These are phyloP conservation scores for Neurospora sp. DNA, from an alignment of 495 filamentous ascomycete species.

Conservation along the genomic window DNA sequence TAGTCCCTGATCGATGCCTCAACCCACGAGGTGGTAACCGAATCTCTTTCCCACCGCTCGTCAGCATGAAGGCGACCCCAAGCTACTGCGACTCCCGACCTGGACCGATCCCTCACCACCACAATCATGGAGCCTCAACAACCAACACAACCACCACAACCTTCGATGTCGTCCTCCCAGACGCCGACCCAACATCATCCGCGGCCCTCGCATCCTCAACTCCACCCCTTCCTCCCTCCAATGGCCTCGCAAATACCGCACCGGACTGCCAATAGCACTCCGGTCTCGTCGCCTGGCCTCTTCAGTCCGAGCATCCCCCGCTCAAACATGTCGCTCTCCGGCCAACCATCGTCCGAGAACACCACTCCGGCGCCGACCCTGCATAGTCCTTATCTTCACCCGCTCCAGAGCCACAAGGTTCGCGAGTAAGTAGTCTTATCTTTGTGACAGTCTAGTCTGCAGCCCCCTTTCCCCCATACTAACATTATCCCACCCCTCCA, in stretches of 20 bases:
- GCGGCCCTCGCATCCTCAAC: conserved; percentile 27
- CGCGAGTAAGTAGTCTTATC: conserved; percentile 37
- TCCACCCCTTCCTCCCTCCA: conserved; percentile 26
- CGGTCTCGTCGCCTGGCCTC: conserved; percentile 56
- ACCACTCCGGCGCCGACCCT: conserved; percentile 31
- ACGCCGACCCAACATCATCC: conserved; percentile 12
- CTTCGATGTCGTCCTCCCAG: not conserved
- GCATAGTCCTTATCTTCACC: conserved; percentile 53
- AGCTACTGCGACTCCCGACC: conserved; percentile 8
- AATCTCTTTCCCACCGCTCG: not conserved
- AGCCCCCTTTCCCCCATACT: not conserved
- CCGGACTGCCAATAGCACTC: conserved; percentile 54
- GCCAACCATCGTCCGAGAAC: conserved; percentile 33
- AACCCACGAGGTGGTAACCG: conserved; percentile 4
- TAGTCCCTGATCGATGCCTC: conserved; percentile 1
- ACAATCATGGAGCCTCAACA: conserved; percentile 25
- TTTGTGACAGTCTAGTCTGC: not conserved
- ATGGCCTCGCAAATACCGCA: conserved; percentile 16
- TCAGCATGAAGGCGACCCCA: conserved; percentile 22
- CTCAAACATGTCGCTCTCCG: conserved; percentile 23
- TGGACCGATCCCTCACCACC: conserved; percentile 1
- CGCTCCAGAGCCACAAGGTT: conserved; percentile 51
- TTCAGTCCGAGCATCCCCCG: conserved; percentile 44
- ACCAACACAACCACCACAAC: conserved; percentile 17
- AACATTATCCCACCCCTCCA: conserved; percentile 11